Conservation (phyloP, 495 filamentous ascomycete species). For the Aspergillus carlsbadensis region DNA sequence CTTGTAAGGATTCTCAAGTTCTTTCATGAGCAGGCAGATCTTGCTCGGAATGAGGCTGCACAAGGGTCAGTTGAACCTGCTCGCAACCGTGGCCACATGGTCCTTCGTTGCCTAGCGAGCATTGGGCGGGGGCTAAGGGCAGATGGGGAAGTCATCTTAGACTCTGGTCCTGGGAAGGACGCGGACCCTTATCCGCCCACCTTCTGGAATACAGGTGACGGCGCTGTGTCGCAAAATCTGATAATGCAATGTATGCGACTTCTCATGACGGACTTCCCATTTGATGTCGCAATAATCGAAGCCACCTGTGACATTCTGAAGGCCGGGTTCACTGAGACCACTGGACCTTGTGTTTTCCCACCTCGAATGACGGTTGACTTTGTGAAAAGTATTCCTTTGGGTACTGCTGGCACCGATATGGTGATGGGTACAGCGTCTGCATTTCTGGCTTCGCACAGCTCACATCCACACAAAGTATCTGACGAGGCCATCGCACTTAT, state of each 20-base stretch:
- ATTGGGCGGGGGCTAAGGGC: conserved; percentile 80
- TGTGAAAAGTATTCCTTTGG: conserved; percentile 58
- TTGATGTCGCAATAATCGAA: conserved; percentile 70
- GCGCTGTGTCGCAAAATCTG: conserved; percentile 52
- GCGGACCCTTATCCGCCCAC: conserved; percentile 37
- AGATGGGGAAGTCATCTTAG: conserved; percentile 66
- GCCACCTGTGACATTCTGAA: conserved; percentile 72
- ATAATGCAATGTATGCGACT: conserved; percentile 55
- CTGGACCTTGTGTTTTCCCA: conserved; percentile 75
- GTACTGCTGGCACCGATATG: conserved; percentile 67
- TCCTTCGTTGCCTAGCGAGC: conserved; percentile 69
- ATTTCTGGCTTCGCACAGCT: conserved; percentile 60
- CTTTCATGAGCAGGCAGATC: conserved; percentile 46
- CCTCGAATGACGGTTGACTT: conserved; percentile 69
- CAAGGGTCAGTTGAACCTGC: conserved; percentile 41
- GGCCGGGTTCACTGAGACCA: conserved; percentile 75
- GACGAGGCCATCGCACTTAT: conserved; percentile 56
- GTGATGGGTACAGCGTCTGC: conserved; percentile 77
- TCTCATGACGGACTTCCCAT: conserved; percentile 52
- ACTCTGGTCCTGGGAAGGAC: conserved; percentile 52
- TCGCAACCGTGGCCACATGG: conserved; percentile 57
- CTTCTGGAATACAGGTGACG: conserved; percentile 62
- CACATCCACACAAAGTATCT: conserved; percentile 52
- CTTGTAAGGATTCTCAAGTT: conserved; percentile 64
- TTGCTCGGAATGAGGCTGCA: conserved; percentile 36